These are phyloP conservation scores for Phytophthora sansomeana DNA, from an alignment of 352 stramenopile species.

Conservation along the genomic window DNA sequence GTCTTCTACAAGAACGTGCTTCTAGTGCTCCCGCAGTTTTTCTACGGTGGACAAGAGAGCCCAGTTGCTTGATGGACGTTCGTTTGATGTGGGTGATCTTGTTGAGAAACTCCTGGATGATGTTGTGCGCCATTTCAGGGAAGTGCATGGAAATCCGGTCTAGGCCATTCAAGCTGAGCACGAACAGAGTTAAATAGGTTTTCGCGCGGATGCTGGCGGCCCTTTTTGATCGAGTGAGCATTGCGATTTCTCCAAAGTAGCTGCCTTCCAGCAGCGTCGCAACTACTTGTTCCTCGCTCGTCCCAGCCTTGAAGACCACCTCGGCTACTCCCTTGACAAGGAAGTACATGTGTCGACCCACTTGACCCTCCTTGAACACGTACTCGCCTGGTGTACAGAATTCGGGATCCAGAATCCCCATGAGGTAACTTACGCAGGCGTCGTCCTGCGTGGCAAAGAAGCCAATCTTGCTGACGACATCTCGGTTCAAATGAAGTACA, in stretches of 20 bases:
- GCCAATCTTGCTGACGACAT: conserved; percentile 83
- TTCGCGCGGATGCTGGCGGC: conserved; percentile 84
- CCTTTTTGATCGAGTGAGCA: conserved; percentile 82
- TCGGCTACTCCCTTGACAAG: conserved; percentile 79
- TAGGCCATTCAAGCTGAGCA: conserved; percentile 75
- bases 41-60: conserved; percentile 57
- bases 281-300: conserved; percentile 61
- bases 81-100: conserved; percentile 87
- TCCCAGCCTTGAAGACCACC: conserved; percentile 71
- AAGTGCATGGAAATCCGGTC: conserved; percentile 82
- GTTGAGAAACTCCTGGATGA: conserved; percentile 78
- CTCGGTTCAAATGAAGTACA: conserved; percentile 80
- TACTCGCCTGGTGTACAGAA: conserved; percentile 84
- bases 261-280: conserved; percentile 70
- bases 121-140: conserved; percentile 81
- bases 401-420: conserved; percentile 80
- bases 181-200: conserved; percentile 80
- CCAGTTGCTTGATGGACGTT: conserved; percentile 47
- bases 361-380: conserved; percentile 85
- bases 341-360: conserved; percentile 88
- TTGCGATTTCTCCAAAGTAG: conserved; percentile 87
- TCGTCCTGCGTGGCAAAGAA: conserved; percentile 86
- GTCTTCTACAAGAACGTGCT: conserved; percentile 92
- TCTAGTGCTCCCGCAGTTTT: conserved; percentile 82
- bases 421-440: conserved; percentile 83